Percentiles rank a stretch among this genome's conserved stretches.
Conservation (phyloP, 352 stramenopile genomes). For the Globisporangium ultimum region DNA sequence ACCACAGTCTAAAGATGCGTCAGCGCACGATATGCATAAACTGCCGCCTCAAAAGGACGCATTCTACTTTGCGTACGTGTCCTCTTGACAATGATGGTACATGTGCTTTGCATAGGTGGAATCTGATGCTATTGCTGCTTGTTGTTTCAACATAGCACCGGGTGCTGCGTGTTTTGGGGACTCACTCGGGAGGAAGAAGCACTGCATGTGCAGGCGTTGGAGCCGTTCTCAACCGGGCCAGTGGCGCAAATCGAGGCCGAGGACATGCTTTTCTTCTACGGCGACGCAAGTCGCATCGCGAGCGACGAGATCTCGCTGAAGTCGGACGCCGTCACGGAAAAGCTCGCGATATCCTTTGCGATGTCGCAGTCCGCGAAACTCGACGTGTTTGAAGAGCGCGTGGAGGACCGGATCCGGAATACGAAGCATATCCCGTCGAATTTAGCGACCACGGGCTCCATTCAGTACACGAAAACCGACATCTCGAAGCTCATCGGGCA, state of each 20-base stretch:
- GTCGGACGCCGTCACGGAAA: constrained; percentile 72
- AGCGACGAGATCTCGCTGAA: constrained; percentile 84
- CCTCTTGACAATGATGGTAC: background rate
- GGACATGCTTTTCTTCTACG: constrained; percentile 67
- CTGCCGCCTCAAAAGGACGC: constrained; percentile 51
- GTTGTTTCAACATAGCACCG: constrained; percentile 28
- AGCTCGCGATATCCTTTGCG: constrained; percentile 89
- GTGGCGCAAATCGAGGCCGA: constrained; percentile 53
- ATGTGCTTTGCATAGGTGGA: background rate
- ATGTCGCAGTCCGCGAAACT: constrained; percentile 92
- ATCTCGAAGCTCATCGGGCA: constrained; percentile 91
- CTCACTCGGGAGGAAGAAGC: constrained; percentile 55
- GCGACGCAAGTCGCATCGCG: constrained; percentile 40
- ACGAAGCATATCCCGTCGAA: constrained; percentile 86
- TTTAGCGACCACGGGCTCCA: constrained; percentile 83
- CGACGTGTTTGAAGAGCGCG: constrained; percentile 88
- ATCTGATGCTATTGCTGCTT: background rate
- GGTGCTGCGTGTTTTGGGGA: constrained; percentile 71
- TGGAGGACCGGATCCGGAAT: constrained; percentile 79
- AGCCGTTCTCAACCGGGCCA: constrained; percentile 40
- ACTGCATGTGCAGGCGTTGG: constrained; percentile 41
- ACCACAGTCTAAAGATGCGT: background rate
- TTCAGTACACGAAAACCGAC: constrained; percentile 84
- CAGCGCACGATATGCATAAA: constrained; percentile 6
- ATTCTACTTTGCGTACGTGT: constrained; percentile 63